These are phyloP conservation scores for Ophiostoma angusticollis DNA, from an alignment of 2,329 filamentous ascomycete species.

Conservation along the genomic window DNA sequence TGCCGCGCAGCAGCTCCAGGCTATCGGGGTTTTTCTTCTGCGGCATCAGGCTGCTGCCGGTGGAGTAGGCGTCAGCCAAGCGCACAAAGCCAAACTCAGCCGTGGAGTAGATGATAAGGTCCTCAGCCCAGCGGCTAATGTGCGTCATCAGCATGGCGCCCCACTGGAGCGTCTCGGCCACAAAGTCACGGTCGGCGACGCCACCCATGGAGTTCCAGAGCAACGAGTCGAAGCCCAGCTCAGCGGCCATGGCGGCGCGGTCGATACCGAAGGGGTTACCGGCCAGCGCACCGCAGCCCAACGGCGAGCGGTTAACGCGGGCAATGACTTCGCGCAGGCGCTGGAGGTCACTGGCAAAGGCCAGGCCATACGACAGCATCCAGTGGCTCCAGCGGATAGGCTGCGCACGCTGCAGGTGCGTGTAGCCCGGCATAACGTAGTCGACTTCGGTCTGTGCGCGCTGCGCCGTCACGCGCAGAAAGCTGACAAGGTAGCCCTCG, in stretches of 20 bases:
- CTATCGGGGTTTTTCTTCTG: constrained; percentile 77
- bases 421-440: constrained; percentile 77
- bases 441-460: constrained; percentile 66
- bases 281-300: constrained; percentile 65
- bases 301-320: constrained; percentile 59
- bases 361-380: constrained; percentile 61
- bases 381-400: constrained; percentile 74
- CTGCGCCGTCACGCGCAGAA: constrained; percentile 55
- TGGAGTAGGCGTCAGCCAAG: constrained; percentile 68
- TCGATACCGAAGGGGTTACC: constrained; percentile 77
- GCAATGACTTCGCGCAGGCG: constrained; percentile 59
- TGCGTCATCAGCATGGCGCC: constrained; percentile 65
- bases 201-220: constrained; percentile 67
- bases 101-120: constrained; percentile 71
- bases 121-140: constrained; percentile 69
- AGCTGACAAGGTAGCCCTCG: constrained; percentile 52
- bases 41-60: constrained; percentile 64
- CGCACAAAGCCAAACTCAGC: constrained; percentile 65
- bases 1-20: constrained; percentile 59
- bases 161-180: constrained; percentile 73
- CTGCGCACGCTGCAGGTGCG: constrained; percentile 70
- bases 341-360: constrained; percentile 63
- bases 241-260: constrained; percentile 62
- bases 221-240: constrained; percentile 66
- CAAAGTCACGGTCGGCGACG: constrained; percentile 68